These are phyloP conservation scores for Grosmannia penicillata DNA, from an alignment of 2,329 filamentous ascomycete genomes.

Conservation along the genomic window DNA sequence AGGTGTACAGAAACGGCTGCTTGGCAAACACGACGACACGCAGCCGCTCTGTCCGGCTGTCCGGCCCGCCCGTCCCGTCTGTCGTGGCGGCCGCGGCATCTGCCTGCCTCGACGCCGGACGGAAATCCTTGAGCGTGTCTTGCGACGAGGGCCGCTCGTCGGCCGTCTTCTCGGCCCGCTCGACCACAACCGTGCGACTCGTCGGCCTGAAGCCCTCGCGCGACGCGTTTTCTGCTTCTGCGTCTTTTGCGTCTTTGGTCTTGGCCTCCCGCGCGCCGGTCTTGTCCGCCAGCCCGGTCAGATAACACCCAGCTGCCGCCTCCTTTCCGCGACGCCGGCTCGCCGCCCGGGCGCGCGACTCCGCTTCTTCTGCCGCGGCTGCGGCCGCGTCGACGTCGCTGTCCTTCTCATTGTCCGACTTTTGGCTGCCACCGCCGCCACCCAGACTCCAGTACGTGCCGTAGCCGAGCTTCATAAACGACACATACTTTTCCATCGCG, in stretches of 20 bases:
- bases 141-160: slow-evolving; percentile 26
- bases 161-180: slow-evolving; percentile 36
- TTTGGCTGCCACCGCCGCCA: slow-evolving; percentile 8
- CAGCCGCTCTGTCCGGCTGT: slow-evolving; percentile 39
- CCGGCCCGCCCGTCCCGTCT: not conserved
- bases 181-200: slow-evolving; percentile 44
- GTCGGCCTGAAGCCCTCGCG: too few relatives aligned
- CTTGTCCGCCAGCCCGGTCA: slow-evolving; percentile 55
- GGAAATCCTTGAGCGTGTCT: slow-evolving; percentile 28
- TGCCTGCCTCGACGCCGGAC: too few relatives aligned
- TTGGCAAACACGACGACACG: slow-evolving; percentile 60
- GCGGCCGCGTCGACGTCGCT: not conserved
- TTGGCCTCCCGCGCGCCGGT: slow-evolving; percentile 24
- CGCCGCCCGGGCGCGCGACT: not conserved
- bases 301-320: slow-evolving; percentile 5
- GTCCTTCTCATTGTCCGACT: slow-evolving; percentile 4
- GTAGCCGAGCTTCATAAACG: slow-evolving; percentile 52
- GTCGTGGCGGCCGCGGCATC: slow-evolving; percentile 1
- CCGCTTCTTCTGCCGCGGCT: slow-evolving; percentile 1
- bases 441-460: slow-evolving; percentile 49
- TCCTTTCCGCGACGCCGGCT: not conserved
- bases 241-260: slow-evolving; percentile 26
- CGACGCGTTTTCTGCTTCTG: too few relatives aligned
- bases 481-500: slow-evolving; percentile 40
- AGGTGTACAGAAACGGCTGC: slow-evolving; percentile 62